Conservation (phyloP, 352 stramenopile genomes). For the Phytopythium kandeliae region DNA sequence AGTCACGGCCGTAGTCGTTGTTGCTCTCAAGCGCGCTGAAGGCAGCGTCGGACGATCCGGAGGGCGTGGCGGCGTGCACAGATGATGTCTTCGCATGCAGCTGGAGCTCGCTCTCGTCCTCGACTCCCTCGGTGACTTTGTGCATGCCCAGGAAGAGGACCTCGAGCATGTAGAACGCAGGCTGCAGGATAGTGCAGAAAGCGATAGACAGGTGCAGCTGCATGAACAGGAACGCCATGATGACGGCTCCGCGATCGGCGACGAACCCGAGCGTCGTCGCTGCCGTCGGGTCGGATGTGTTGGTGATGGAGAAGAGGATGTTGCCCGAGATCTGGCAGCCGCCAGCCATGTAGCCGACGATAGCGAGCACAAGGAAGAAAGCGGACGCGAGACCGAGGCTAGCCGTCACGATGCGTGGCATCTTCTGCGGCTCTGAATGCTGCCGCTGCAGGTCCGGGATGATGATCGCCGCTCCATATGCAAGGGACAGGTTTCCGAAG, state of each 20-base stretch:
- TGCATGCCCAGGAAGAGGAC: constrained; percentile 45
- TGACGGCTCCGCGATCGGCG: constrained; percentile 25
- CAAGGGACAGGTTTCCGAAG: constrained; percentile 52
- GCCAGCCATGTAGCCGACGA: constrained; percentile 25
- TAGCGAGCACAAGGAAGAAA: constrained; percentile 31
- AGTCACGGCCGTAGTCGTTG: constrained; percentile 7
- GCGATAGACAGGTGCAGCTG: constrained; percentile 53
- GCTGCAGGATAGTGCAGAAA: constrained; percentile 41
- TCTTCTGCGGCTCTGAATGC: constrained; percentile 36
- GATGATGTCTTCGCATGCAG: constrained; percentile 2
- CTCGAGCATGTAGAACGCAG: constrained; percentile 46
- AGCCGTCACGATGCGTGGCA: constrained; percentile 38
- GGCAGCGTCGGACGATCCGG: constrained; percentile 1
- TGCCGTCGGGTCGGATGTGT: constrained; percentile 13
- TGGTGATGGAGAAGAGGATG: constrained; percentile 41
- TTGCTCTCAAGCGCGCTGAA: constrained; percentile 7
- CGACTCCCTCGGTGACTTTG: constrained; percentile 3
- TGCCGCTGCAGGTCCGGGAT: constrained; percentile 45
- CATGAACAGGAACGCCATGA: constrained; percentile 48
- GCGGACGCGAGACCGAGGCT: constrained; percentile 30
- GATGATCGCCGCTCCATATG: constrained; percentile 49
- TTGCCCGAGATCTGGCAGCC: constrained; percentile 56
- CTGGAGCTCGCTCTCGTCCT: constrained; percentile 8
- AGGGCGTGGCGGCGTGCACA: constrained; percentile 1
- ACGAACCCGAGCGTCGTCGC: constrained; percentile 32